Evolutionary conservation across 2,329 filamentous ascomycete genomes (phyloP).

Genomic region (Juglanconis oblonga): DNA sequence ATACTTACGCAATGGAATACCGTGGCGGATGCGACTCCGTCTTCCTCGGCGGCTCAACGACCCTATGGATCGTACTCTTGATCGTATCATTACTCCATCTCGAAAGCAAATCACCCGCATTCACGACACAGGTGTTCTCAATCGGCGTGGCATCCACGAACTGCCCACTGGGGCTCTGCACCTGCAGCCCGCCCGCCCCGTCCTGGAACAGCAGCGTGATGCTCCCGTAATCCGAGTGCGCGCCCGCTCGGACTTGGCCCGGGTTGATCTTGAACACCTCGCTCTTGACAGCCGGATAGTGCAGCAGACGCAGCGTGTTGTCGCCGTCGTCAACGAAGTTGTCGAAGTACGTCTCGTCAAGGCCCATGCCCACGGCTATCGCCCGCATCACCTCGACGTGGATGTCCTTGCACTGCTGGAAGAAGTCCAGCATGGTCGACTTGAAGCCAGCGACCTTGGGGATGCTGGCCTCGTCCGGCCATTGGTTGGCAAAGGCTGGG

Average conservation of each 20-base stretch:
- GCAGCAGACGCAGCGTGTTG: conserved; percentile 70
- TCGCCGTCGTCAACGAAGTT: conserved; percentile 66
- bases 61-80: conserved; percentile 84
- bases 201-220: conserved; percentile 64
- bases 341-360: conserved; percentile 74
- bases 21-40: conserved; percentile 64
- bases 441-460: conserved; percentile 60
- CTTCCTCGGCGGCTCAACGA: conserved; percentile 75
- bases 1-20: conserved; percentile 76
- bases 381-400: conserved; percentile 80
- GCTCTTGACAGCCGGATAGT: conserved; percentile 69
- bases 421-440: conserved; percentile 71
- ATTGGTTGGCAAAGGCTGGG: conserved; percentile 68
- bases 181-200: conserved; percentile 51
- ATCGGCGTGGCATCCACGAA: conserved; percentile 86
- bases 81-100: conserved; percentile 91
- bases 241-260: conserved; percentile 71
- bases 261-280: conserved; percentile 65
- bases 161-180: conserved; percentile 67
- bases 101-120: conserved; percentile 82
- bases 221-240: conserved; percentile 67
- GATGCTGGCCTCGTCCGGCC: conserved; percentile 55
- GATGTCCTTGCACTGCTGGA: conserved; percentile 68
- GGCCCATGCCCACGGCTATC: conserved; percentile 76
- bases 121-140: conserved; percentile 77